Conservation (phyloP, 805 yeast species). For the Myxozyma lipomycoides region DNA sequence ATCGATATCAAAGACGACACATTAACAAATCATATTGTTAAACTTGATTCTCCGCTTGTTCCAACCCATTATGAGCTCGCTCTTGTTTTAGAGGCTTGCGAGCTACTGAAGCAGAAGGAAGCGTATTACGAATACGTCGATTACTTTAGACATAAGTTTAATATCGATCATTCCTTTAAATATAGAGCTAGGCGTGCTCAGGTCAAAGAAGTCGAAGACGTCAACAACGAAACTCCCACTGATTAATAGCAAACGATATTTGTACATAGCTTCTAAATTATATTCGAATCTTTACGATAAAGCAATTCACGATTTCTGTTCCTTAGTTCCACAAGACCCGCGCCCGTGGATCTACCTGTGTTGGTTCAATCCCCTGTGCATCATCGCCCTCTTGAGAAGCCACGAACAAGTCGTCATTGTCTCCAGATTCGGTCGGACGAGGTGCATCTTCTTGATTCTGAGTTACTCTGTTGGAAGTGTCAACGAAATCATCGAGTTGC, state of each 20-base stretch:
- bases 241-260: too few relatives aligned
- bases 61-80: slow-evolving; percentile 1
- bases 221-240: too few relatives aligned
- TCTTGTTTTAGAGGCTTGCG: slow-evolving; percentile 12
- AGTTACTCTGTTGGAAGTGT: not conserved
- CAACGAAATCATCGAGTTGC: not conserved
- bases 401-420: not conserved
- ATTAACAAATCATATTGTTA: not conserved
- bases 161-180: not conserved
- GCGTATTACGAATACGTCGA: slow-evolving; percentile 7
- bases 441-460: not conserved
- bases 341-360: not conserved
- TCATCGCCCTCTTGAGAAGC: not conserved
- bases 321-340: not conserved
- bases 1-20: slow-evolving; percentile 2
- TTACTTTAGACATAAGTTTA: slow-evolving; percentile 1
- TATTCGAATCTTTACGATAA: not conserved
- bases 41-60: not conserved
- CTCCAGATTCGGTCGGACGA: not conserved
- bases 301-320: too few relatives aligned
- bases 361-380: not conserved
- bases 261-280: not conserved
- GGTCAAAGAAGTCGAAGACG: too few relatives aligned
- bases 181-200: not conserved
- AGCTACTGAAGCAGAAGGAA: slow-evolving; percentile 6